Evolutionary conservation across 257 asterid genomes (phyloP).

Genomic region (Gynochthodes officinalis): DNA sequence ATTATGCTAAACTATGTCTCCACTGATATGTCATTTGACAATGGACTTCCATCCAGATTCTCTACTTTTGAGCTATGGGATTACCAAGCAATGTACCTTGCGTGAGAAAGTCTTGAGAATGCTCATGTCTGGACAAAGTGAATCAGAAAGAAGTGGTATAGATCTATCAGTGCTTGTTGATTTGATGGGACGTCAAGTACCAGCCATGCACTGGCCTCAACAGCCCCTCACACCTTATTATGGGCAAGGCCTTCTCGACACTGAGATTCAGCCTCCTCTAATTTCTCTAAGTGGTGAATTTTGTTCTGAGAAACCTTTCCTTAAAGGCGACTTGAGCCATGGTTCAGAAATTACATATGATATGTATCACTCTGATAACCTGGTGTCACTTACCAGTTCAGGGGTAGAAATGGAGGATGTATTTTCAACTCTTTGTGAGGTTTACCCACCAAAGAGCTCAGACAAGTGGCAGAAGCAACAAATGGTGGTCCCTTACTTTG

Average conservation of each 20-base stretch:
- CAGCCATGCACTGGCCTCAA: constrained; percentile 31
- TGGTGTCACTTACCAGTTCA: constrained; percentile 23
- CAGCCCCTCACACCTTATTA: constrained; percentile 30
- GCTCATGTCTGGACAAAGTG: constrained; percentile 52
- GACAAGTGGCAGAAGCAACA: constrained; percentile 51
- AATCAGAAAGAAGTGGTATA: constrained; percentile 38
- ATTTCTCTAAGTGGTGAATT: constrained; percentile 50
- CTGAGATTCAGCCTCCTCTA: constrained; percentile 40
- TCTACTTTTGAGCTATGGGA: constrained; percentile 47
- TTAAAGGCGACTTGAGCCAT: constrained; percentile 31
- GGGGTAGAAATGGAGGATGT: constrained; percentile 45
- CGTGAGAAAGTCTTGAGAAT: constrained; percentile 60
- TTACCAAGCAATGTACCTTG: constrained; percentile 52
- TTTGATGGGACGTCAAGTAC: constrained; percentile 44
- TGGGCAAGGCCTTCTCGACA: constrained; percentile 24
- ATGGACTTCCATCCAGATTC: constrained; percentile 46
- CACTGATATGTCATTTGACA: constrained; percentile 18
- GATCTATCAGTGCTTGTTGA: constrained; percentile 42
- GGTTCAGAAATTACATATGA: constrained; percentile 24
- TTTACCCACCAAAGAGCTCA: constrained; percentile 37
- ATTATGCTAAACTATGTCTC: constrained; percentile 10
- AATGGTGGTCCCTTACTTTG: constrained; percentile 85
- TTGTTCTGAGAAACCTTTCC: constrained; percentile 40
- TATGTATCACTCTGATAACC: constrained; percentile 27
- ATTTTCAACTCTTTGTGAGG: constrained; percentile 44